Evolutionary conservation across 208 protist species (phyloP).

Genomic region (Leishmania aethiopica): DNA sequence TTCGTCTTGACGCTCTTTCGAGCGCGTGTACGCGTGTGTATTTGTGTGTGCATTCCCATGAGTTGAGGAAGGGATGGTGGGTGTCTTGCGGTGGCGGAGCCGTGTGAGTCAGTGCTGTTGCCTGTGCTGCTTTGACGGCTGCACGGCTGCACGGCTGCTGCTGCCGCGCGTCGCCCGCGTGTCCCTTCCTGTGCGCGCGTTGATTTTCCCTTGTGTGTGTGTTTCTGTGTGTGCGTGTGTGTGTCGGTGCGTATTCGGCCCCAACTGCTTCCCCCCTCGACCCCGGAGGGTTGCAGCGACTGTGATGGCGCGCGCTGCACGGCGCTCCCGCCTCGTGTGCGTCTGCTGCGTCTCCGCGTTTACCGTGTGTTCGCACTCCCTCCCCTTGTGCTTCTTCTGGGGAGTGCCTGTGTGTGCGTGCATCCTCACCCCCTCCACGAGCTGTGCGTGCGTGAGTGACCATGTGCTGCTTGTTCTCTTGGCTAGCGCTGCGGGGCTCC

Average conservation of each 20-base stretch:
- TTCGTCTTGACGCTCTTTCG: not conserved
- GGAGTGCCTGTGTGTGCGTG: not conserved
- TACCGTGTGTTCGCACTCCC: not conserved
- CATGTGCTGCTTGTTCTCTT: not conserved
- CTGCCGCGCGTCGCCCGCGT: not conserved
- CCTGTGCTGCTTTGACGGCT: not conserved
- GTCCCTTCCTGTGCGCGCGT: constrained; percentile 1
- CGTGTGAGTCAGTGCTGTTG: not conserved
- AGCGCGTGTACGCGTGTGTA: not conserved
- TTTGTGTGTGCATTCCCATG: not conserved
- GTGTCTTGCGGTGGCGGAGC: not conserved
- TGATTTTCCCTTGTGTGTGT: constrained; percentile 9
- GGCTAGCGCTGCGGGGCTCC: not conserved
- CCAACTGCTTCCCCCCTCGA: not conserved
- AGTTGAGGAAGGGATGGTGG: constrained; percentile 8
- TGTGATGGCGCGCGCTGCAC: not conserved
- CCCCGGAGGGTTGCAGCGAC: not conserved
- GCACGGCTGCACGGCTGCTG: not conserved
- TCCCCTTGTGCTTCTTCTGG: not conserved
- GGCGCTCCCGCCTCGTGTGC: not conserved
- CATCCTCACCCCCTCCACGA: not conserved
- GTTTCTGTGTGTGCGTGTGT: not conserved
- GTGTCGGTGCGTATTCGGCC: not conserved
- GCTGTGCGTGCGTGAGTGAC: not conserved
- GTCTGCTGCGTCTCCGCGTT: not conserved